Evolutionary conservation across 2,329 filamentous ascomycete species (phyloP), one percentile per base, ranked within the genome.

Genomic region (Aspergillus felis): DNA sequence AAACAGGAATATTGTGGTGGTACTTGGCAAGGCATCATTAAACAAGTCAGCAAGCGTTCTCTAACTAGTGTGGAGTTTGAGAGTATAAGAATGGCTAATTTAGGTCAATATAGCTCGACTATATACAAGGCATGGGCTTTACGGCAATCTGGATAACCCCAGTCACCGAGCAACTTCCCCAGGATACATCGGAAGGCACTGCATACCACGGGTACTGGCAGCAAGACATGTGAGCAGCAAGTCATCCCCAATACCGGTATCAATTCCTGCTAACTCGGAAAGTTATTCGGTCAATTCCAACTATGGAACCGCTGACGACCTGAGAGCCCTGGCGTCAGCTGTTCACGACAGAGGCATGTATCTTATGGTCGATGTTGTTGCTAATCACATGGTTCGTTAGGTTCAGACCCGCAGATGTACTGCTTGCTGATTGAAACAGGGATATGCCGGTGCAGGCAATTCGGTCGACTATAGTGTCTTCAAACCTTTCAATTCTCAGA

Each of bases 301-400:
- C 57, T 85, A 84, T 59, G 87, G 87, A 29, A 83, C 82, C 0
- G 77, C 78, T 4, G 75, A 81, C 14, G 86, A 89, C 62, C 76
- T 89, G 56, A 80, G 80, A 61, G 78, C 76, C 4, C 77, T 89
- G 6, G 78, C 85, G 1, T 70, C 73, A 24, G 83, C 81, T 2
- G 71, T 86, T 1, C 85, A 87, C 64, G 68, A 71, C 20, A 76
- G 82, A 3, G 78, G 72, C 17, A 87, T 85, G 83, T 84, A 83
- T 62, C 71, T 86, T 41, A 87, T 87, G 84, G 76, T 86, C 2
- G 84, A 86, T 59, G 73, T 86, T 1, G 83, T 86, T 2, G 77
- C 79, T 7, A 85, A 86, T 66, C 82, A 86, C 65, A 80, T 81
- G 66, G 82, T 69, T 46, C 47, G 54, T 29, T 41, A 35, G 10